Evolutionary conservation across 345 rosid genomes (phyloP), one percentile per base, ranked within the genome.

Genomic region (Citrus sp.): DNA sequence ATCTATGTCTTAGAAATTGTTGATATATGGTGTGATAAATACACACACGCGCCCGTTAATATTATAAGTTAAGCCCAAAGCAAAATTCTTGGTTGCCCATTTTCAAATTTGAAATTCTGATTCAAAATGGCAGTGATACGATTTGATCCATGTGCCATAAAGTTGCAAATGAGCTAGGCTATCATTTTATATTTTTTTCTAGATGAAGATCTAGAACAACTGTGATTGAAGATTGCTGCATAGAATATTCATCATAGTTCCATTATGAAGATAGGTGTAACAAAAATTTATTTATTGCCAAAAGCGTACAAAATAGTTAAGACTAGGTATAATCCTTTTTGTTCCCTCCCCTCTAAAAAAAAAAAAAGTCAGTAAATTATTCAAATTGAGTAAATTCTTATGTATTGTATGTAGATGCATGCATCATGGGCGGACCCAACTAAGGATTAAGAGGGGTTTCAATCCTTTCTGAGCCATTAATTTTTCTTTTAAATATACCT

Each of bases 401-500:
- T 0, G 2, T 19, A 18, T 54, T 54, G 8, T 2, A 16, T 54
- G 16, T 46, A 13, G 18, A 14, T 18, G 0, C 14, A 1, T 0
- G 4, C 2, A 32, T 32, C 4, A 32, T 32, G 34, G 34, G 5
- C 0, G 34, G 34, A 0, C 5, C 34, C 34, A 32, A 32, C 5
- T 4, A 32, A 32, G 34, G 5, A 32, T 32, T 32, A 4, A 32
- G 34, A 32, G 34, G 4, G 34, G 34, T 0, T 32, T 4, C 34
- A 32, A 32, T 32, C 0, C 0, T 32, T 32, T 32, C 0, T 32
- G 5, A 0, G 5, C 5, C 5, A 32, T 32, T 32, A 32, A 32
- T 32, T 32, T 32, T 32, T 32, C 0, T 32, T 32, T 32, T 32
- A 32, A 32, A 32, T 32, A 0, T 32, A 32, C 0, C 0, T 32